These are phyloP conservation scores for Colletotrichum gloeosporioides DNA, from an alignment of 2,329 filamentous ascomycete species.

Conservation along the genomic window DNA sequence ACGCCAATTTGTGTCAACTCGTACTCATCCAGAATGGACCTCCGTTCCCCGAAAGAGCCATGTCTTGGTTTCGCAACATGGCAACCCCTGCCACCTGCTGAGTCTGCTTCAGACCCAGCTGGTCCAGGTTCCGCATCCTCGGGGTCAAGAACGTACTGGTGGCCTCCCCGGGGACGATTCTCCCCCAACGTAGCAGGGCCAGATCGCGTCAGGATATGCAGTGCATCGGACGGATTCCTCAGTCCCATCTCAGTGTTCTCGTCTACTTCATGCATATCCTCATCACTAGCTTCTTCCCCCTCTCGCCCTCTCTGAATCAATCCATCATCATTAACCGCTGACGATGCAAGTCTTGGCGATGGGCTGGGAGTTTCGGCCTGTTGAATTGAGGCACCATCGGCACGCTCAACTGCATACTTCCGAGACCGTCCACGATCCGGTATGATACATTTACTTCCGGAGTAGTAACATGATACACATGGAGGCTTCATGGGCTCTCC, in stretches of 20 bases:
- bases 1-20: not conserved
- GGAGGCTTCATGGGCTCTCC: not conserved
- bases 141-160: not conserved
- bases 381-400: not conserved
- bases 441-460: not conserved
- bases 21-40: accelerated
- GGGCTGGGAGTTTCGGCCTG: not conserved
- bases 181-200: accelerated
- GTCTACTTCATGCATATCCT: not conserved
- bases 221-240: not conserved
- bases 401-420: not conserved
- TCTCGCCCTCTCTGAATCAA: accelerated
- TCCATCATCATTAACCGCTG: accelerated
- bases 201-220: not conserved
- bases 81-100: accelerated
- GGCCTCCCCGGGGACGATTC: not conserved
- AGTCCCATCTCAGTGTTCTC: not conserved
- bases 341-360: not conserved
- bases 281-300: not conserved
- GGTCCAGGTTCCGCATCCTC: accelerated
- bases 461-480: not conserved
- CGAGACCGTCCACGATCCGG: not conserved
- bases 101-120: accelerated
- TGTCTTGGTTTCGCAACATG: not conserved
- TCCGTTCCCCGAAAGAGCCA: not conserved